Percentiles rank a stretch among this genome's conserved stretches.
Evolutionary conservation across 2,329 filamentous ascomycete species (phyloP).

Genomic region (Teratosphaeria epicoccoides): DNA sequence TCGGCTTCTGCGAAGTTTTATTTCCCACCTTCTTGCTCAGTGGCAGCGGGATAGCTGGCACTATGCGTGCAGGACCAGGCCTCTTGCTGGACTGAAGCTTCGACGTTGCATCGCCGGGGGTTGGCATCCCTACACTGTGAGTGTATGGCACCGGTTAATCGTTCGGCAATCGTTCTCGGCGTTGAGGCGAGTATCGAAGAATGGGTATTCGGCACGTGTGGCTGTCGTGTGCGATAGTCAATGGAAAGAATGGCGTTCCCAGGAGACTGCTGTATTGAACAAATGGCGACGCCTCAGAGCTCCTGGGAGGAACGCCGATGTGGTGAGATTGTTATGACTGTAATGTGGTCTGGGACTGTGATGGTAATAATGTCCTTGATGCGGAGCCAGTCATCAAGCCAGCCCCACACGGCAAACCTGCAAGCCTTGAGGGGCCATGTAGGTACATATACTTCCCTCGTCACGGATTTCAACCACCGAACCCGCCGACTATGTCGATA

Average conservation of each 20-base stretch:
- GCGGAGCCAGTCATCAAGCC: background rate
- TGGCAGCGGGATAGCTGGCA: conserved; percentile 24
- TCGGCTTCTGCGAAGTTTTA: conserved; percentile 5
- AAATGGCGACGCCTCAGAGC: background rate
- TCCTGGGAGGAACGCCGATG: background rate
- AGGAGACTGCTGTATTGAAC: conserved; percentile 9
- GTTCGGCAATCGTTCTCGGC: background rate
- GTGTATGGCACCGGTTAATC: background rate
- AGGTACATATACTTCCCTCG: too few species aligned
- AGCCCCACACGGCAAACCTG: background rate
- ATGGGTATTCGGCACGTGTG: background rate
- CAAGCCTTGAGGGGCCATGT: background rate
- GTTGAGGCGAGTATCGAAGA: background rate
- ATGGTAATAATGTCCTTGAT: background rate
- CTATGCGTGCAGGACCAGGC: conserved; percentile 14
- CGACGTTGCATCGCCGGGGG: conserved; percentile 7
- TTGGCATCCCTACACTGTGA: conserved; percentile 10
- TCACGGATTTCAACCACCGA: too few species aligned
- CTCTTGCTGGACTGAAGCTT: conserved; percentile 8
- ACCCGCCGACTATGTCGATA: too few species aligned
- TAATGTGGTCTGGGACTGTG: background rate
- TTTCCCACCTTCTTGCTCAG: conserved; percentile 12
- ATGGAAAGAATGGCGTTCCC: conserved; percentile 8
- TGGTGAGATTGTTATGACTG: background rate
- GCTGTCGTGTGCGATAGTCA: background rate